Evolutionary conservation across 1,139 yeast genomes (phyloP), one percentile per base, ranked within the genome.

Genomic region (Magnusiomyces tetraspermus): DNA sequence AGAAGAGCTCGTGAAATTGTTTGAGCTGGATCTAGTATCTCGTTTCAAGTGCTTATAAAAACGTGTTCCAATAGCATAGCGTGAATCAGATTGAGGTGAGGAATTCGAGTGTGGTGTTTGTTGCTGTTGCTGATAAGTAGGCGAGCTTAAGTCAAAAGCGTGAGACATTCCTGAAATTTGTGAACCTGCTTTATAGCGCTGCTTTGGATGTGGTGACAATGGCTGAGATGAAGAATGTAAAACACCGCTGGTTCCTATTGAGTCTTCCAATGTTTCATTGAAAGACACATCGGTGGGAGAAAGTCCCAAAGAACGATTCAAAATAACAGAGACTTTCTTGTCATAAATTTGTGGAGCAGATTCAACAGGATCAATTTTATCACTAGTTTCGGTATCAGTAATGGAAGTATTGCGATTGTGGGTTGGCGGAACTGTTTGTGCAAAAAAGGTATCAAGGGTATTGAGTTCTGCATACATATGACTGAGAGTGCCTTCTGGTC

Each of bases 381-480:
- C 69, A 46, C 74, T 72, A 10, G 74, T 68, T 43, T 67, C 71
- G 1, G 76, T 72, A 45, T 72, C 76, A 38, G 69, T 62, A 26
- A 68, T 67, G 1, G 74, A 71, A 4, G 67, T 65, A 49, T 61
- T 67, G 54, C 62, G 66, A 17, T 51, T 61, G 52, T 63, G 68
- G 19, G 49, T 48, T 2, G 51, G 37, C 31, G 72, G 70, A 22
- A 70, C 67, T 53, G 85, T 94, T 51, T 82, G 84, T 0, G 96
- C 86, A 70, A 92, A 92, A 66, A 92, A 92, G 13, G 92, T 83
- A 66, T 92, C 97, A 60, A 92, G 76, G 63, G 89, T 95, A 63
- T 90, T 97, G 57, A 92, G 73, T n/a, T 95, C 95, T 0, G 96
- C 96, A 83, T 96, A 85, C 85, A 92, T 89, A 63, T 89, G 88